Base-by-base conservation (phyloP, 2,329 filamentous ascomycete species). In the Phialophora macrospora region DNA sequence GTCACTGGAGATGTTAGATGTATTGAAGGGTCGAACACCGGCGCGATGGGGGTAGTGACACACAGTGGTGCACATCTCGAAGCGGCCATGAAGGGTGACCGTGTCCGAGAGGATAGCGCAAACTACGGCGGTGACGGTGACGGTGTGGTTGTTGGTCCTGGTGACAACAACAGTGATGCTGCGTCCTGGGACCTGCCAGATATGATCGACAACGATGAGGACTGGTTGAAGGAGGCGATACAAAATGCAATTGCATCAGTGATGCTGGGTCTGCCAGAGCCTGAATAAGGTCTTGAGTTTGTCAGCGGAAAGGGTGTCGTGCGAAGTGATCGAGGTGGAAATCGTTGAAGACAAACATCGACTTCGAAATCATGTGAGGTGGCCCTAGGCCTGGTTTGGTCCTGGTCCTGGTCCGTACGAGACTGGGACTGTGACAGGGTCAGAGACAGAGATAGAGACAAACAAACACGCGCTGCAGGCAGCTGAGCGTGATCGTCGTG, bases 181-280 rank as follows among this genome's bases (percentile, higher is more conserved):
- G 44, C 22, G 2, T 44, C 38, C 8, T 57, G 11, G 55, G 38
- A 12, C 9, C 34, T 57, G 20, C 55, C 55, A 11, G 34, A 57
- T 17, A 38, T 46, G 11, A 26, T 24, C 11, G 34, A 57, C 22
- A 46, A 46, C 34, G 55, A 57, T 11, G n/a, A 34, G 26, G 20
- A 41, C 34, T 57, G 55, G 55, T 46, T 57, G 38, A 24, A 24
- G 4, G 55, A 57, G 55, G 34, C 14, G 9, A 46, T 57, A 17
- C 9, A n/a, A n/a, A 3, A 44, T 0, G 38, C 38, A 7, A 8
- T n/a, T 17, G 3, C 38, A 20, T n/a, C n/a, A 17, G 38, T 5
- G 38, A 17, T n/a, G 1, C 38, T n/a, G 20, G 38, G 20, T 44
- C 38, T 44, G 38, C 5, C 5, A n/a, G 17, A 1, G 38, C 6